Percentiles rank a stretch among this genome's conserved stretches.
Evolutionary conservation across 441 rosid species (phyloP).

Genomic region (Mallotus repandus): DNA sequence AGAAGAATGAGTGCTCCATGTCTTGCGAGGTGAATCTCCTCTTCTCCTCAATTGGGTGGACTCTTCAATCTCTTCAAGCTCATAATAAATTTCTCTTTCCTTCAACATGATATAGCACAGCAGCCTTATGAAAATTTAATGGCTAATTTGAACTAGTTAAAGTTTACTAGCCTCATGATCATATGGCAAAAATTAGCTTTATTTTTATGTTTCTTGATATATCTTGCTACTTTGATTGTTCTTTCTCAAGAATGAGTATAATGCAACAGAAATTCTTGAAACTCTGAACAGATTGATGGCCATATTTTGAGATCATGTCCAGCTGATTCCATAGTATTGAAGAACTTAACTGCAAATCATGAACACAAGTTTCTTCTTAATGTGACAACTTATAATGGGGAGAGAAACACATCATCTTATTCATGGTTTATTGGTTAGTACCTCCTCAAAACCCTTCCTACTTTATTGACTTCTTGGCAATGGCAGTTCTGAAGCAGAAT

Average conservation of each 20-base stretch:
- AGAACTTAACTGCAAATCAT: constrained; percentile 41
- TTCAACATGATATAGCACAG: too few species aligned
- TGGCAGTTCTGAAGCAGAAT: too few species aligned
- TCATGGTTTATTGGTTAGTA: constrained; percentile 59
- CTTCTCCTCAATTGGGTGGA: not conserved
- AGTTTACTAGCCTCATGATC: too few species aligned
- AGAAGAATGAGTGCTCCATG: constrained; percentile 32
- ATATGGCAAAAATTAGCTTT: too few species aligned
- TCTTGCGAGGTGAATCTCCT: constrained; percentile 44
- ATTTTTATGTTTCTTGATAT: not conserved
- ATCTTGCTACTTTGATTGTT: not conserved
- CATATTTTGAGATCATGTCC: constrained; percentile 40
- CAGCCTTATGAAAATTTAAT: too few species aligned
- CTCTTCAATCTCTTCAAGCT: not conserved
- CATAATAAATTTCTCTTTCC: too few species aligned
- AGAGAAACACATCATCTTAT: constrained; percentile 43
- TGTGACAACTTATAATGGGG: constrained; percentile 42
- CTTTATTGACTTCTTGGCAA: not conserved
- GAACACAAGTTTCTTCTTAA: constrained; percentile 44
- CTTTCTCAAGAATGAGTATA: too few species aligned
- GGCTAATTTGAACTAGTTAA: too few species aligned
- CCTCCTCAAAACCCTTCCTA: not conserved
- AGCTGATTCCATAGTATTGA: constrained; percentile 26
- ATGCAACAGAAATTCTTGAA: not conserved
- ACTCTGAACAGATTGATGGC: constrained; percentile 48